A percentile compares a stretch with the other conserved stretches of the same genome.
Conservation (phyloP, 441 rosid genomes). For the Metrosideros polymorpha region DNA sequence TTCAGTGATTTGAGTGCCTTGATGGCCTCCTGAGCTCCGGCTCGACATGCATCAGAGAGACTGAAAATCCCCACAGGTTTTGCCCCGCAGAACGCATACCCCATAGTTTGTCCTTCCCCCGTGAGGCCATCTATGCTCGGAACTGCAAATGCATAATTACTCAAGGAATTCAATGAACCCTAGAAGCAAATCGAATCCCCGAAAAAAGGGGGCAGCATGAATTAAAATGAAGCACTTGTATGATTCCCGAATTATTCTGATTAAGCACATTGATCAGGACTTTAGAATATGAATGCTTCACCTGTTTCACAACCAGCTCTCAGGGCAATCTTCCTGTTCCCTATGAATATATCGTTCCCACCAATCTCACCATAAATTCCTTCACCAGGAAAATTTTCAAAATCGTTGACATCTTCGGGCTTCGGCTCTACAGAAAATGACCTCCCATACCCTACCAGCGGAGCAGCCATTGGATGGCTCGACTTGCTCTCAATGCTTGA, state of each 20-base stretch:
- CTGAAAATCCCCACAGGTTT: conserved; percentile 43
- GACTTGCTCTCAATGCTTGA: conserved; percentile 89
- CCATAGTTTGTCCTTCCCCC: conserved; percentile 47
- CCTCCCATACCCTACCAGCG: conserved; percentile 58
- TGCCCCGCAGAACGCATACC: conserved; percentile 42
- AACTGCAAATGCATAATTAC: conserved; percentile 12
- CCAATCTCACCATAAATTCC: conserved; percentile 72
- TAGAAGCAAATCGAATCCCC: background rate
- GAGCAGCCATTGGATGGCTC: conserved; percentile 87
- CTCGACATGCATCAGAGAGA: conserved; percentile 71
- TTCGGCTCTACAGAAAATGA: conserved; percentile 48
- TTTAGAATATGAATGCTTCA: conserved; percentile 1
- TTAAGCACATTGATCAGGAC: background rate
- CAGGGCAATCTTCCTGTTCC: conserved; percentile 50
- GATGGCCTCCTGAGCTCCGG: conserved; percentile 61
- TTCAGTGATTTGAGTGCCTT: conserved; percentile 39
- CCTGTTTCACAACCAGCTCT: conserved; percentile 63
- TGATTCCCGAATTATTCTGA: fast-evolving
- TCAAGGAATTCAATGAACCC: background rate
- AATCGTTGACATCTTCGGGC: conserved; percentile 61
- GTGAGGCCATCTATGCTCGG: conserved; percentile 23
- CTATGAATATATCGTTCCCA: conserved; percentile 55
- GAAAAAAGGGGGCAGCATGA: background rate
- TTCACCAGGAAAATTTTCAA: conserved; percentile 79
- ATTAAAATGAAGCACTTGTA: background rate